Evolutionary conservation across 495 filamentous ascomycete species (phyloP).

Genomic region (Lasiosphaeris hirsuta): DNA sequence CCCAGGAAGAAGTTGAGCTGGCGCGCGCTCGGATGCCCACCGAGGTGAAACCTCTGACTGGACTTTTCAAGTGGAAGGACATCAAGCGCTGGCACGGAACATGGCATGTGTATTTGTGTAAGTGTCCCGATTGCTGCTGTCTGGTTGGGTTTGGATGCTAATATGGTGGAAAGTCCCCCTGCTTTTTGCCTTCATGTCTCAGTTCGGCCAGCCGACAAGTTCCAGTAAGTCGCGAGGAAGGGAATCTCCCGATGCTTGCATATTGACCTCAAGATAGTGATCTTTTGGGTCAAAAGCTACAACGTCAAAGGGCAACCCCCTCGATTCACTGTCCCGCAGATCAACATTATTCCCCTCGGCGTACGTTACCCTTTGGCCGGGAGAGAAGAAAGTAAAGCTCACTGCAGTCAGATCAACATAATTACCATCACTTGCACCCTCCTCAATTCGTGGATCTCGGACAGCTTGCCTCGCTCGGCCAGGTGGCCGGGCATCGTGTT

Average conservation of each 20-base stretch:
- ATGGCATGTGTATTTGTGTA: constrained; percentile 17
- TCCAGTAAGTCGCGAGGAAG: constrained; percentile 5
- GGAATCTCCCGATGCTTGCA: too few relatives aligned
- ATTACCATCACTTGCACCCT: constrained; percentile 13
- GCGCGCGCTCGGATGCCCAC: constrained; percentile 13
- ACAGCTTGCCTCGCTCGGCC: constrained; percentile 14
- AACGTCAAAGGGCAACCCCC: constrained; percentile 12
- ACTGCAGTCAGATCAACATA: constrained; percentile 11
- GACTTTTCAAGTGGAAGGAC: constrained; percentile 16
- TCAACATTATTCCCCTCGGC: constrained; percentile 16
- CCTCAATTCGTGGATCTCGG: constrained; percentile 15
- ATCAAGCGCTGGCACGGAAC: constrained; percentile 14
- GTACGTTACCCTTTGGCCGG: background rate
- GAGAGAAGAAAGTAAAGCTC: background rate
- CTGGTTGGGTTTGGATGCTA: background rate
- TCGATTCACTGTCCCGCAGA: constrained; percentile 8
- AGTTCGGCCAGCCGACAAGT: constrained; percentile 12
- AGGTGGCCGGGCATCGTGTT: constrained; percentile 16
- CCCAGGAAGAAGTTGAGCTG: constrained; percentile 10
- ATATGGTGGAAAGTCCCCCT: constrained; percentile 10
- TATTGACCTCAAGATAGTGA: constrained; percentile 7
- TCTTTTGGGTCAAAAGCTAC: constrained; percentile 19
- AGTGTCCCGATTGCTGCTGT: background rate
- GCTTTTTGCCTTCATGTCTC: constrained; percentile 11
- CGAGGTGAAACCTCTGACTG: constrained; percentile 8